Evolutionary conservation across 2,329 filamentous ascomycete genomes (phyloP), one percentile per base, ranked within the genome.

Genomic region (Xylaria sp.): DNA sequence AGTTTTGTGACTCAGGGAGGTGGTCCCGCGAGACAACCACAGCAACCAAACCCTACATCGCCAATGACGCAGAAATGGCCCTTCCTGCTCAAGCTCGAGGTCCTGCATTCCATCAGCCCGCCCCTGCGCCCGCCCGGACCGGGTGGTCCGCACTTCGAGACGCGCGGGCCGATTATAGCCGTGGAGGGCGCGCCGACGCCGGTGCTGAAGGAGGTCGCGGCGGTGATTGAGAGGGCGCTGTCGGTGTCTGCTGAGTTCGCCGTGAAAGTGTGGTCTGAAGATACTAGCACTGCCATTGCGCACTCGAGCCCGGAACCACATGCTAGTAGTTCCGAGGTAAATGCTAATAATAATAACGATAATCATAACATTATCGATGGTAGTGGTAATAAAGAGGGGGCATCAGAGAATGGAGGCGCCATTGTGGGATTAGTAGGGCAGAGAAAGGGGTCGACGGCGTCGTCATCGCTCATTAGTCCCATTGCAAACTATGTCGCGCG

Each of bases 141-240:
- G 3, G 77, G 75, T 6, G 74, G 73, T 3, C 71, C 75, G 2
- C 70, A 71, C 1, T 77, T 80, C 68, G 80, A 83, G 73, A 82
- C 84, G 6, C 88, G 94, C n/a, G 94, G 95, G 0, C 88, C 92
- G 0, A 87, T 98, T 44, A 90, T 98, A 70, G 91, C 93, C 0
- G 83, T 98, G 32, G 95, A 98, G 79, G 94, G 94, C 0, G 85
- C 91, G 21, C 87, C 91, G 66, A 71, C 78, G 6, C 75, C 76
- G n/a, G 73, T 87, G 25, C 76, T 87, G 10, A 79, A 82, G 1
- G 84, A 87, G 10, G 87, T 92, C 3, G 90, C 93, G 3, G 82
- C 85, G 2, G 86, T 87, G 21, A 87, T 97, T 23, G 86, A 91
- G 63, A 84, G 85, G 40, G 91, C 90, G 73, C 83, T 97, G 51